A percentile compares a stretch with the other conserved stretches of the same genome.
Conservation (phyloP, 1,284 basidiomycete species). For the Veloboletus limbatus region DNA sequence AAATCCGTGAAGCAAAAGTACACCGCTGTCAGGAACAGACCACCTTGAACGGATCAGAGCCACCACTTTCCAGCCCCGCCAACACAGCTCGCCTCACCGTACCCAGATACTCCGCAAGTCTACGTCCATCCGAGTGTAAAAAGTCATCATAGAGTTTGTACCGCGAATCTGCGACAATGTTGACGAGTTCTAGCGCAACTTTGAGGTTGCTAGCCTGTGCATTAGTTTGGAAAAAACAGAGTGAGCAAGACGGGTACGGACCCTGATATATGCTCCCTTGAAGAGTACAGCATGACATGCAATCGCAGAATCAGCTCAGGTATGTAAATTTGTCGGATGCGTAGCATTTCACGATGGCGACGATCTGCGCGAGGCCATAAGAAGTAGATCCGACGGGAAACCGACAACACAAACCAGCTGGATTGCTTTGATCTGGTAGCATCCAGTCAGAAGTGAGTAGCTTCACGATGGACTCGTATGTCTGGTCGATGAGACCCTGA, state of each 20-base stretch:
- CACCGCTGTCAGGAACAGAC: constrained; percentile 33
- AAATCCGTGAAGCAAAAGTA: neutral
- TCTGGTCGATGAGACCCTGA: constrained; percentile 56
- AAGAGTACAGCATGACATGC: constrained; percentile 71
- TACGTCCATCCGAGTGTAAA: constrained; percentile 50
- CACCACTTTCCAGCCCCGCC: constrained; percentile 66
- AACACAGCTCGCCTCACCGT: constrained; percentile 70
- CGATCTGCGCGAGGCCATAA: constrained; percentile 44
- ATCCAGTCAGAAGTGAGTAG: constrained; percentile 78
- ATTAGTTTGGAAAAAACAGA: constrained; percentile 1
- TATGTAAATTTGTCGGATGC: constrained; percentile 86
- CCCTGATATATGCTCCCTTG: constrained; percentile 64
- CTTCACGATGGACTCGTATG: constrained; percentile 58
- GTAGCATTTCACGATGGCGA: constrained; percentile 65
- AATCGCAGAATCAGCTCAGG: constrained; percentile 89
- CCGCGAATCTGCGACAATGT: constrained; percentile 85
- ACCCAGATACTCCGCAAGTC: constrained; percentile 69
- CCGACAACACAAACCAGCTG: constrained; percentile 36
- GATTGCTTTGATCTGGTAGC: constrained; percentile 48
- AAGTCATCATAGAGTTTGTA: constrained; percentile 90
- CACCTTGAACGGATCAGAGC: constrained; percentile 67
- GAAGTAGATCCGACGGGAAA: neutral
- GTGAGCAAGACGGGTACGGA: constrained; percentile 40
- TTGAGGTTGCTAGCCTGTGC: constrained; percentile 67
- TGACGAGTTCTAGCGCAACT: constrained; percentile 73